Conservation (phyloP, 306 rosid genomes). For the Corylus avellana region DNA sequence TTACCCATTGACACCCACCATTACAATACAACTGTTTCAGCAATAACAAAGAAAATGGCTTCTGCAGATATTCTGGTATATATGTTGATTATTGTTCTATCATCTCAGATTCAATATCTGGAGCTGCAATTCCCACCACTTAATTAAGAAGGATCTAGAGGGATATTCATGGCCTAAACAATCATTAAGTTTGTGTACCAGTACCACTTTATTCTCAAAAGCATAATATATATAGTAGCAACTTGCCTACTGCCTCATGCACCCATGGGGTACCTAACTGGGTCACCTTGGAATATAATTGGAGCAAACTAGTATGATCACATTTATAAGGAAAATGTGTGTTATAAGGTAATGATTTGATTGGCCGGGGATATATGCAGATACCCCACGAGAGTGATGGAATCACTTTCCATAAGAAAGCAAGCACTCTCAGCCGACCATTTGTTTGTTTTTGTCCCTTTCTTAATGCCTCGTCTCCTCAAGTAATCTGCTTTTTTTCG, state of each 20-base stretch:
- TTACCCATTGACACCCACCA: too few relatives aligned
- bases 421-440: constrained; percentile 22
- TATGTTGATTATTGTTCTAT: too few relatives aligned
- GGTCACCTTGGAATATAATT: background rate
- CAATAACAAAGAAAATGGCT: background rate
- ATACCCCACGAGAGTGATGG: background rate
- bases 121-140: background rate
- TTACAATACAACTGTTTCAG: too few relatives aligned
- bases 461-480: background rate
- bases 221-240: background rate
- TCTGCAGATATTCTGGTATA: too few relatives aligned
- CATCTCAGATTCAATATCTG: background rate
- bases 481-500: background rate
- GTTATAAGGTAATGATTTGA: background rate
- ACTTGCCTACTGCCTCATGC: background rate
- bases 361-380: background rate
- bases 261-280: background rate
- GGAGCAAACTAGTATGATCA: background rate
- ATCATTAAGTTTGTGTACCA: background rate
- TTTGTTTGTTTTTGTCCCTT: background rate
- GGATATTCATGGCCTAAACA: background rate
- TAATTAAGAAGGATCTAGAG: background rate
- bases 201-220: background rate
- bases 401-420: constrained; percentile 1
- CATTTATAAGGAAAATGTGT: background rate